Conservation (phyloP, 1,139 yeast genomes). For the Yamadazyma aaseri region DNA sequence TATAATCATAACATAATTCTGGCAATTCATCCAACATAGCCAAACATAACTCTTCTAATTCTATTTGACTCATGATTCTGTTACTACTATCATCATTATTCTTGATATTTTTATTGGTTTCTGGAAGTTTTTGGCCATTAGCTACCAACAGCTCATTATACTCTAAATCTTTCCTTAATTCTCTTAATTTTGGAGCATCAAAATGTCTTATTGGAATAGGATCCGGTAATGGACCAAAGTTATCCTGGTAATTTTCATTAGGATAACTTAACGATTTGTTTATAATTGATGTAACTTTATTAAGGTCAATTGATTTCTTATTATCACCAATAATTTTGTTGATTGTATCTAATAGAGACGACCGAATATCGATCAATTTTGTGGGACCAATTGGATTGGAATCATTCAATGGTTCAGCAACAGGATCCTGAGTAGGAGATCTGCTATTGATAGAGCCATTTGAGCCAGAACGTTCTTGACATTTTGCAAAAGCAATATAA, state of each 20-base stretch:
- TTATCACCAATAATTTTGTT: conserved; percentile 17
- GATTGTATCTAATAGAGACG: conserved; percentile 23
- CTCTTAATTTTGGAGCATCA: conserved; percentile 80
- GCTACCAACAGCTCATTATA: conserved; percentile 27
- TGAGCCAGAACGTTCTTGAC: conserved; percentile 27
- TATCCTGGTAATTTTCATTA: conserved; percentile 37
- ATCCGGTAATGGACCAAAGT: conserved; percentile 72
- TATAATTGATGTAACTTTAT: conserved; percentile 33
- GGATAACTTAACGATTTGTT: conserved; percentile 31
- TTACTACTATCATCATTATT: conserved; percentile 6
- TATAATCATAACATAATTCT: conserved; percentile 85
- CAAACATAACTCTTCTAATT: conserved; percentile 78
- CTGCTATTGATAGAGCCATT: neutral
- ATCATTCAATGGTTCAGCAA: conserved; percentile 4
- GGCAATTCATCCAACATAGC: conserved; percentile 90
- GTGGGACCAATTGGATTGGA: conserved; percentile 21
- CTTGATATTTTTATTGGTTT: neutral
- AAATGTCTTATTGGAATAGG: conserved; percentile 64
- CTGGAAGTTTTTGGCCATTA: conserved; percentile 9
- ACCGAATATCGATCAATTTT: conserved; percentile 25
- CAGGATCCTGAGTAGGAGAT: conserved; percentile 3
- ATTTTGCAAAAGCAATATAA: conserved; percentile 66
- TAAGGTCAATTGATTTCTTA: conserved; percentile 23
- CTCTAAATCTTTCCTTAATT: conserved; percentile 56
- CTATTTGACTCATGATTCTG: conserved; percentile 38